These are phyloP conservation scores for Cladosporium sp. DNA, from an alignment of 2,329 filamentous ascomycete species.

Conservation along the genomic window DNA sequence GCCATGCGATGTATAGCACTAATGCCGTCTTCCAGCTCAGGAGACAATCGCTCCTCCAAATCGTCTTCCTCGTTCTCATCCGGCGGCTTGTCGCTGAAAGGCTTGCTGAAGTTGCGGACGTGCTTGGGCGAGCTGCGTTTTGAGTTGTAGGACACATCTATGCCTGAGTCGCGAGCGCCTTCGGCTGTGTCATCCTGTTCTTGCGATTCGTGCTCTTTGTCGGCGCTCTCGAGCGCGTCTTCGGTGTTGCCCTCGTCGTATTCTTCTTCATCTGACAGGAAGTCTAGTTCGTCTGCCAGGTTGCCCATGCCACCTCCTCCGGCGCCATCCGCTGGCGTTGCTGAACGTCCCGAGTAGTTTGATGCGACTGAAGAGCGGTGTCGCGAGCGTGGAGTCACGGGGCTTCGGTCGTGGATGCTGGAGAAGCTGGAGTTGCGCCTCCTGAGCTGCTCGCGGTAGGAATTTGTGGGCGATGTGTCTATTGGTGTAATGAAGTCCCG, in stretches of 20 bases:
- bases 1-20: constrained; percentile 37
- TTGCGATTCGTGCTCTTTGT: constrained; percentile 10
- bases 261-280: constrained; percentile 34
- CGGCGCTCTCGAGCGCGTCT: constrained; percentile 20
- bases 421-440: constrained; percentile 44
- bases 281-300: constrained; percentile 74
- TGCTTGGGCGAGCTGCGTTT: constrained; percentile 22
- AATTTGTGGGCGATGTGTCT: constrained; percentile 42
- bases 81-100: constrained; percentile 28
- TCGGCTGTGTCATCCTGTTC: constrained; percentile 29
- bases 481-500: constrained; percentile 45
- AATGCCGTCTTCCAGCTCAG: constrained; percentile 39
- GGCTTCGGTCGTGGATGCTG: constrained; percentile 43
- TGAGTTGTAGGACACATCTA: constrained; percentile 42
- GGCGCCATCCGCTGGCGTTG: constrained; percentile 40
- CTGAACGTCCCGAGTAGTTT: constrained; percentile 36
- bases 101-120: constrained; percentile 37
- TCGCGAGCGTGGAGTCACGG: constrained; percentile 44
- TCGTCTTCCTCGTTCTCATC: constrained; percentile 26
- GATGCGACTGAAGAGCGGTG: constrained; percentile 38
- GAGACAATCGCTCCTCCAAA: constrained; percentile 56
- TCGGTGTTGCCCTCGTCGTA: constrained; percentile 32
- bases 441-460: constrained; percentile 34
- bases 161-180: constrained; percentile 47
- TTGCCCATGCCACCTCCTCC: constrained; percentile 64